Evolutionary conservation across 2,329 filamentous ascomycete genomes (phyloP).

Genomic region (Pseudocercospora fijiensis): DNA sequence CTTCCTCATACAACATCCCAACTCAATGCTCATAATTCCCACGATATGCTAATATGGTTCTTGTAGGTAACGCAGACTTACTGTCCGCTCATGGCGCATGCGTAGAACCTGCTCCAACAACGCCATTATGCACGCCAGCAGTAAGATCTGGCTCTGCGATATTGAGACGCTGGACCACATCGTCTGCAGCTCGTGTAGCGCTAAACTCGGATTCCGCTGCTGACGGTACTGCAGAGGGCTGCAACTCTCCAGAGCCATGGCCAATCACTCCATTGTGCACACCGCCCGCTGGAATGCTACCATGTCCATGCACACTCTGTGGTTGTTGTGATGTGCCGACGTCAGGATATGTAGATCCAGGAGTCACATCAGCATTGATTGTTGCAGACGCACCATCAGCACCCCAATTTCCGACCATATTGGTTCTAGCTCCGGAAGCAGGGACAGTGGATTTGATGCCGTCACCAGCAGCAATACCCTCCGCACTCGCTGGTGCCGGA

Average conservation of each 20-base stretch:
- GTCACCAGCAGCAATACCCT: not conserved
- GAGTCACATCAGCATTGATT: not conserved
- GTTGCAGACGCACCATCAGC: not conserved
- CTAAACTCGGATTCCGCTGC: not conserved
- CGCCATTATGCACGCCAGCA: slow-evolving; percentile 11
- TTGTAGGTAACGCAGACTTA: not conserved
- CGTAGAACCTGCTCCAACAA: slow-evolving; percentile 9
- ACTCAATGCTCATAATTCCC: not conserved
- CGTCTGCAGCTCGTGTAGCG: not conserved
- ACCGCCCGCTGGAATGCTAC: not conserved
- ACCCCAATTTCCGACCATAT: not conserved
- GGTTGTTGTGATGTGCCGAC: not conserved
- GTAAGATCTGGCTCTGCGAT: slow-evolving; percentile 10
- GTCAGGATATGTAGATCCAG: not conserved
- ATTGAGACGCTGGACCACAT: not conserved
- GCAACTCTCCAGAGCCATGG: not conserved
- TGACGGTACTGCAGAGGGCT: not conserved
- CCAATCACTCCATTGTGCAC: slow-evolving; percentile 3
- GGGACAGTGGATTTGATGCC: not conserved
- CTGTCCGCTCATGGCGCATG: not conserved
- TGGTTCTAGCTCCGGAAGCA: not conserved
- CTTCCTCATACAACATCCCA: not conserved
- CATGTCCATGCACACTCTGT: not conserved
- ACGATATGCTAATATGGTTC: not conserved
- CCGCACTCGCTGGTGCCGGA: not conserved